These are phyloP conservation scores for Cutaneotrichosporon spelunceum DNA, from an alignment of 1,284 basidiomycete species.

Conservation along the genomic window DNA sequence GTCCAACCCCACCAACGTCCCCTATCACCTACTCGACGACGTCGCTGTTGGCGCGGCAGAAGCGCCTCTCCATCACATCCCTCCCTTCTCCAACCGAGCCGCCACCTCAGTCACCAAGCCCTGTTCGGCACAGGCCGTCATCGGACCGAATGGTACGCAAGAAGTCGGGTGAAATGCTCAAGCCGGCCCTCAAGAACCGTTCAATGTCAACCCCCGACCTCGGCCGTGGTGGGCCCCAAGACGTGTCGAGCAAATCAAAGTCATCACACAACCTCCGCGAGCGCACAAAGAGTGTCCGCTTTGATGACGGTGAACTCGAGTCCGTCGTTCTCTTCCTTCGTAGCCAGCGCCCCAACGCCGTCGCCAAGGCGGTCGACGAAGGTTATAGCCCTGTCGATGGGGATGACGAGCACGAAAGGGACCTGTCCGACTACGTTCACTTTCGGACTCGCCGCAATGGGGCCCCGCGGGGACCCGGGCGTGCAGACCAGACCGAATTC, in stretches of 20 bases:
- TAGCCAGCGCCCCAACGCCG: conserved; percentile 49
- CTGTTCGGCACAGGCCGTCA: conserved; percentile 17
- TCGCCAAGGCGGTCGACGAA: conserved; percentile 44
- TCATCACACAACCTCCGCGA: conserved; percentile 31
- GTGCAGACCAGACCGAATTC: conserved; percentile 32
- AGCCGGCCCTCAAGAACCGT: conserved; percentile 49
- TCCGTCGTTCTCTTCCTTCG: conserved; percentile 51
- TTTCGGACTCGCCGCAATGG: conserved; percentile 47
- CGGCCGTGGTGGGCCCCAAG: conserved; percentile 24
- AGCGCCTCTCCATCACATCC: not conserved
- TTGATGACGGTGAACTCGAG: conserved; percentile 45
- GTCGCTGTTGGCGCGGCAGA: conserved; percentile 2
- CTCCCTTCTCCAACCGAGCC: conserved; percentile 10
- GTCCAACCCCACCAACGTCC: not conserved
- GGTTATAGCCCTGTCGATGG: conserved; percentile 42
- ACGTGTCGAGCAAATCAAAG: conserved; percentile 2
- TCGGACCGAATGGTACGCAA: conserved; percentile 45
- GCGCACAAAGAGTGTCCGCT: conserved; percentile 50
- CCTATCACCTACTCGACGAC: not conserved
- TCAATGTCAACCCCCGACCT: conserved; percentile 52
- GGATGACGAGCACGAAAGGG: conserved; percentile 49
- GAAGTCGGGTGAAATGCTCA: conserved; percentile 53
- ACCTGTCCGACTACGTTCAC: conserved; percentile 48
- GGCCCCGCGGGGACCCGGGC: conserved; percentile 20
- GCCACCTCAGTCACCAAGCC: not conserved